These are phyloP conservation scores for Erodium chrysanthum DNA, from an alignment of 441 rosid genomes.

Conservation along the genomic window DNA sequence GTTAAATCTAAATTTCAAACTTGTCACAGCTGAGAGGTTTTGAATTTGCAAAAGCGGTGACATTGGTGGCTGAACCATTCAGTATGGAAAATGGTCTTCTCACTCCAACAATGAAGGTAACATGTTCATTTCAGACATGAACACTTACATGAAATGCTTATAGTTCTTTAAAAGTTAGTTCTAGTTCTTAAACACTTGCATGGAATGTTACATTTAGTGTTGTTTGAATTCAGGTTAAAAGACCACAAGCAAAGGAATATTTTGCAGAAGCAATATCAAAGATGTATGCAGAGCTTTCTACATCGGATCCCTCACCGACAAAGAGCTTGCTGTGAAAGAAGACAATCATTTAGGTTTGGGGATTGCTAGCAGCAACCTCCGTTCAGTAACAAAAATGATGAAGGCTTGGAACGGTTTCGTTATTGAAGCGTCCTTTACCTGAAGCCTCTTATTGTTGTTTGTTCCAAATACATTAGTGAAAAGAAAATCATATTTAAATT, in stretches of 20 bases:
- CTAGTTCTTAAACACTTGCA: background rate
- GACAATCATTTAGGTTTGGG: background rate
- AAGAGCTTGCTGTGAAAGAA: conserved; percentile 6
- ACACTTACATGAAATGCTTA: background rate
- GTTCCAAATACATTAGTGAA: too few species aligned
- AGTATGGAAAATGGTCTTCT: conserved; percentile 74
- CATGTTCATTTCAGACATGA: conserved; percentile 4
- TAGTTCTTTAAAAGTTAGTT: background rate
- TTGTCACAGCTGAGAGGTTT: conserved; percentile 79
- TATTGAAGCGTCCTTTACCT: too few species aligned
- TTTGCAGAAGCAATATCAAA: conserved; percentile 52
- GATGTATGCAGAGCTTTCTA: conserved; percentile 65
- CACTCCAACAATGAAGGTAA: conserved; percentile 92
- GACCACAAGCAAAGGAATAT: conserved; percentile 88
- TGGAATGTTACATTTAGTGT: background rate
- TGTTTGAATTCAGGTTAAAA: conserved; percentile 52
- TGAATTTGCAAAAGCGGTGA: conserved; percentile 83
- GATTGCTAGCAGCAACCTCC: too few species aligned
- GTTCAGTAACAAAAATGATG: too few species aligned
- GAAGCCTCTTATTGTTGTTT: too few species aligned
- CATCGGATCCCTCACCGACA: conserved; percentile 34
- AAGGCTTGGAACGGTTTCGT: too few species aligned
- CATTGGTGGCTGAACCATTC: conserved; percentile 75
- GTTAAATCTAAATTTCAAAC: background rate
- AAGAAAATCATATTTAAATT: too few species aligned